Evolutionary conservation across 805 yeast genomes (phyloP), one percentile per base, ranked within the genome.

Genomic region (Kodamaea hsintzibuensis): DNA sequence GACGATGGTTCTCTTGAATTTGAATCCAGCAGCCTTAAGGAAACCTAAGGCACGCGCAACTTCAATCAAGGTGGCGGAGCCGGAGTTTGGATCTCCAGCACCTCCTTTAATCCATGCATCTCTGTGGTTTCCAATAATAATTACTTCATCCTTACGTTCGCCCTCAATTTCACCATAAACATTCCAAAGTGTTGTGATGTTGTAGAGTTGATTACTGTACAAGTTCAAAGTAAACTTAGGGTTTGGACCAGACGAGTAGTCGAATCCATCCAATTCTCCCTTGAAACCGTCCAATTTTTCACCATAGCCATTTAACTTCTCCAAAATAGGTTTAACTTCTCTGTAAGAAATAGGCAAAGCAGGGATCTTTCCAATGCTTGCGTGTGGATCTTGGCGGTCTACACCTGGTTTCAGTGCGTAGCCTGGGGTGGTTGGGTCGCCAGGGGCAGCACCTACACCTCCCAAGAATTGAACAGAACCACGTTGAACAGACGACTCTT

Each of bases 401-500:
- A 57, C 71, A 30, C 70, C 76, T 3, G 72, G 71, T 30, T 79
- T 80, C 18, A 88, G 81, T 1, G 89, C 79, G 71, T 82, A 82
- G 2, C 89, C 90, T 7, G 90, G 89, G 1, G 91, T 85, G 0
- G 91, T 84, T 37, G 92, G 92, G 63, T 87, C 93, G 10, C 92
- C 92, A 0, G 91, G 90, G 49, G 77, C 76, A 33, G 72, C 62
- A 7, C 76, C 77, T 4, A 62, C 58, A n/a, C 81, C 82, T 2
- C 83, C 79, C 53, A 84, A 73, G 56, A 74, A 83, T 55, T 77
- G 82, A 0, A 82, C 85, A 7, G 88, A 78, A 2, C 84, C 87
- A 63, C 89, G 75, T 61, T 84, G 84, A 25, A 87, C 81, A 7
- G 85, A 74, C 50, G 79, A 71, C 38, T 83, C 82, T 57, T 82